Evolutionary conservation across 2,329 filamentous ascomycete genomes (phyloP).

Genomic region (Dothideomycetes sp.): DNA sequence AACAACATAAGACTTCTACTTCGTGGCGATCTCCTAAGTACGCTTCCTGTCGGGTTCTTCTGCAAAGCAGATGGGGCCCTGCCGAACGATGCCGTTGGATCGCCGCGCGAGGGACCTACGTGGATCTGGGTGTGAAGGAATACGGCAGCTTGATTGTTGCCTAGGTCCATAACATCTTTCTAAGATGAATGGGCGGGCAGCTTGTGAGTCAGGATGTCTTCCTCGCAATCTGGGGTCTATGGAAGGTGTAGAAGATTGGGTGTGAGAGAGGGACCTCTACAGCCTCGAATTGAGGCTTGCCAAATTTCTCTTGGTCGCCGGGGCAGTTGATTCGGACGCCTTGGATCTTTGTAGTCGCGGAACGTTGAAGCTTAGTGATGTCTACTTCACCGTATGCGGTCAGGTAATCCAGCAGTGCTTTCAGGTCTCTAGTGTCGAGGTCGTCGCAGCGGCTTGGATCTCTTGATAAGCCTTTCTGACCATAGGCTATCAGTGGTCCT

Average conservation of each 20-base stretch:
- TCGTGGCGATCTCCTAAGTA: no score
- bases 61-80: no score
- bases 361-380: background rate
- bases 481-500: background rate
- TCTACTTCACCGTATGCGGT: background rate
- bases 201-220: background rate
- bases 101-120: no score
- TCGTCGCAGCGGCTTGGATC: background rate
- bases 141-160: background rate
- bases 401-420: background rate
- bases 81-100: no score
- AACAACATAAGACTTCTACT: no score
- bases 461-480: background rate
- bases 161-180: background rate
- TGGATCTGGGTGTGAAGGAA: background rate
- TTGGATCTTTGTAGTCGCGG: background rate
- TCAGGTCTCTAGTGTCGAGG: background rate
- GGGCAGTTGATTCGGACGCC: background rate
- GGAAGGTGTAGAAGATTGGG: background rate
- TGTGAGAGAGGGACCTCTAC: background rate
- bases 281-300: background rate
- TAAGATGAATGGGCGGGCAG: background rate
- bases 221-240: background rate
- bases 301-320: background rate
- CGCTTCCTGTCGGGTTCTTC: no score